phyloP scores from a whole-genome alignment of 2,329 filamentous ascomycete species.

The Epichloe sibirici region DNA sequence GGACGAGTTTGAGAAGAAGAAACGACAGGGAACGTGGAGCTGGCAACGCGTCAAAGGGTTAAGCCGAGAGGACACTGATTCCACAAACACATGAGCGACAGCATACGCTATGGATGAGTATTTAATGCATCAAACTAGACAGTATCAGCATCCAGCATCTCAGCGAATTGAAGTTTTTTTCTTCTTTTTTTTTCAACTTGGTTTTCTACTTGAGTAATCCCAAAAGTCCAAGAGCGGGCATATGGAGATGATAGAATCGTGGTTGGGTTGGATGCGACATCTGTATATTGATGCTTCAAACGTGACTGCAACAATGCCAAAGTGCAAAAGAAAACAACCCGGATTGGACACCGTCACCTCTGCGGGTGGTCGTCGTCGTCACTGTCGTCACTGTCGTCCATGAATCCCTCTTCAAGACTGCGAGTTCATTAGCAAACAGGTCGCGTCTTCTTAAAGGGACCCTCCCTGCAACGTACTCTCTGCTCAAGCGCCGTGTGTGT shows the following conservation, averaged over 20 bases:
- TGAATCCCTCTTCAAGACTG: constrained; percentile 25
- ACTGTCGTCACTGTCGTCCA: constrained; percentile 32
- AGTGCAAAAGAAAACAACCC: neutral
- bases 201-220: neutral
- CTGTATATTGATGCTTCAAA: neutral
- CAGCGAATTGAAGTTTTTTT: constrained; percentile 1
- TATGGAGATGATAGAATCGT: neutral
- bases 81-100: constrained; percentile 1
- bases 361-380: constrained; percentile 27
- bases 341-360: neutral
- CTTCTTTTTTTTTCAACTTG: neutral
- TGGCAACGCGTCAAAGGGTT: neutral
- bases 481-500: constrained; percentile 52
- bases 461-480: constrained; percentile 43
- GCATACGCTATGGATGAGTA: neutral
- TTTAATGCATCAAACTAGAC: neutral
- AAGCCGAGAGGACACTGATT: neutral
- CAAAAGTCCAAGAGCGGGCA: neutral
- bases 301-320: neutral
- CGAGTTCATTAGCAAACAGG: constrained; percentile 8
- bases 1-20: constrained; percentile 4
- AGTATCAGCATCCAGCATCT: neutral
- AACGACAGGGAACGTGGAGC: neutral
- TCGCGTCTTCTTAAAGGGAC: neutral
- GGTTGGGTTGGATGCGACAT: neutral